Base-by-base conservation (phyloP, 1,284 basidiomycete species). In the Cystobasidium sp. region DNA sequence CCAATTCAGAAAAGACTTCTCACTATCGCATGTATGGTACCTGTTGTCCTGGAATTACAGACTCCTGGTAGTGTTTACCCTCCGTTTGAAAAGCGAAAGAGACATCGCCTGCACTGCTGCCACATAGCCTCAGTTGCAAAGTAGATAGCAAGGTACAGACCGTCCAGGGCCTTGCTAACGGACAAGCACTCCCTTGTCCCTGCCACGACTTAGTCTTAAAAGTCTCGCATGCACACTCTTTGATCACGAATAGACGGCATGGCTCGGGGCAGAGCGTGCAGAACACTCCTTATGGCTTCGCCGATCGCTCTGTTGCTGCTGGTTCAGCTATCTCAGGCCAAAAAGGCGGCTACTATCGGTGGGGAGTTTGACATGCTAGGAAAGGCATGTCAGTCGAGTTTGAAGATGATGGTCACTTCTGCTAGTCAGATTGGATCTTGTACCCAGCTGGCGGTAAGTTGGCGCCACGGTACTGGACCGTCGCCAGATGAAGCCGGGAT, bases 391-490 rank as follows among this genome's bases (percentile, higher is more conserved):
- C 59, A 62, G 49, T 43, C 39, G 43, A 22, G 47, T 39, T 43
- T 71, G 44, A 63, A 71, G 47, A 49, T 18, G 2, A 61, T 61
- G 56, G 24, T 61, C 31, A 64, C 41, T 14, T 63, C 59, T 22
- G 41, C 47, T 10, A 65, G 52, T 37, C 24, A 22, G 12, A 73
- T 73, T 31, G 70, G 70, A 31, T 43, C 46, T 43, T 73, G 70
- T 59, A 66, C 70, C 6, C 59, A 62, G 12, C n/a, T 73, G 10
- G 62, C 61, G 22, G 69, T 71, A 49, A 39, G 70, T 73, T 20
- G 3, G 66, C 31, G 31, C 31, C 31, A 31, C 31, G 5, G 31
- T 31, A 31, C 5, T 31, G 31, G 31, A 31, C 31, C 31, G 5
- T 31, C 31, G 31, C 31, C 31, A 31, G 31, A 31, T 31, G 31